phyloP scores from a whole-genome alignment of 176 grass and related monocot genomes.

The Carex cristatella region DNA sequence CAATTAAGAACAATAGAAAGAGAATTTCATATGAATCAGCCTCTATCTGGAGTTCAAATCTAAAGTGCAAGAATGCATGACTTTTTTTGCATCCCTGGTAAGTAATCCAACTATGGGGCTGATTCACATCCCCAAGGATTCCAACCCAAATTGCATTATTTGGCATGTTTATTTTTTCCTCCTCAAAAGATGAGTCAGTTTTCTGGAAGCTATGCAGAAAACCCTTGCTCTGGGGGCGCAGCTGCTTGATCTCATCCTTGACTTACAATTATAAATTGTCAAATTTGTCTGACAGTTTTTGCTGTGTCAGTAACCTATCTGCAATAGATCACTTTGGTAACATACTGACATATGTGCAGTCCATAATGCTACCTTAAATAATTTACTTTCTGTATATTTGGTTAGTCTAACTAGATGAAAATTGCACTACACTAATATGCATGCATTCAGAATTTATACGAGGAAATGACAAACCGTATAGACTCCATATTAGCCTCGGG shows the following conservation, averaged over 20 bases:
- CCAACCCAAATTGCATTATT: background rate
- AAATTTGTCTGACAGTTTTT: background rate
- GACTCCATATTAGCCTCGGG: slow-evolving; percentile 30
- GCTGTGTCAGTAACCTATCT: background rate
- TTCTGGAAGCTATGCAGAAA: background rate
- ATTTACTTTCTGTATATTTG: background rate
- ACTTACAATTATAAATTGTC: background rate
- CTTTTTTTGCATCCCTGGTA: background rate
- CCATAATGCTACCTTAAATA: background rate
- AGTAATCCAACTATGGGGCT: background rate
- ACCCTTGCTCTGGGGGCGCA: background rate
- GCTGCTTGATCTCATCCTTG: background rate
- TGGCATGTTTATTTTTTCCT: background rate
- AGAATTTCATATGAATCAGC: background rate
- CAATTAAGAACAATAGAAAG: background rate
- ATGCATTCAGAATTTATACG: slow-evolving; percentile 37
- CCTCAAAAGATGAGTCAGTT: background rate
- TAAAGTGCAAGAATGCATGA: background rate
- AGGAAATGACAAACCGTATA: slow-evolving; percentile 49
- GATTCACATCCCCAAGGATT: background rate
- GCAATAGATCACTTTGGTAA: background rate
- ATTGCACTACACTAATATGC: background rate
- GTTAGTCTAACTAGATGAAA: background rate
- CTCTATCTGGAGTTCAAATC: background rate
- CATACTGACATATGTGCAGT: background rate